Percentiles rank a stretch among this genome's conserved stretches.
Evolutionary conservation across 345 rosid species (phyloP).

Genomic region (Eutrema yunnanense): DNA sequence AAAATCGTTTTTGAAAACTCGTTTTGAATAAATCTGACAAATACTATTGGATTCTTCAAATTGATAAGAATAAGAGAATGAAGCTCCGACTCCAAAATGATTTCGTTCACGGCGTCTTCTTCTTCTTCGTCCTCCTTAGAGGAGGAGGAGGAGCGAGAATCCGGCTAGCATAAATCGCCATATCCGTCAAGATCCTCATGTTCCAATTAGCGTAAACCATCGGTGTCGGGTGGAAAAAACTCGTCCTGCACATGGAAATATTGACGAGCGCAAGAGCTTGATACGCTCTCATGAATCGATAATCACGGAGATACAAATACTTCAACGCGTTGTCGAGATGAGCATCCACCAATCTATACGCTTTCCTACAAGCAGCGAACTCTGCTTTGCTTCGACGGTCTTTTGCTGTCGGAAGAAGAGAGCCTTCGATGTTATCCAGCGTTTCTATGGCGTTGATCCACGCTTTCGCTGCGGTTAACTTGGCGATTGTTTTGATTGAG

Average conservation of each 20-base stretch:
- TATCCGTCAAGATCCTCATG: conserved; percentile 30
- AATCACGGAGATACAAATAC: conserved; percentile 24
- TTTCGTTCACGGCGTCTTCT: background rate
- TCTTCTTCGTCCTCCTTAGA: background rate
- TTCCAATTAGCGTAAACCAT: conserved; percentile 35
- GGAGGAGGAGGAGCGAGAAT: conserved; percentile 33
- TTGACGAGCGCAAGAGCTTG: conserved; percentile 31
- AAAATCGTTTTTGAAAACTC: background rate
- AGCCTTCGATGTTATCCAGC: conserved; percentile 18
- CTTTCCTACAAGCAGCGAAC: conserved; percentile 25
- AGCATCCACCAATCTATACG: conserved; percentile 26
- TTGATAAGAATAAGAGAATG: background rate
- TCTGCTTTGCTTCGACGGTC: conserved; percentile 10
- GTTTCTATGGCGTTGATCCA: conserved; percentile 32
- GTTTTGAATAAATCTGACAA: background rate
- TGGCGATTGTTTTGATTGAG: conserved; percentile 24
- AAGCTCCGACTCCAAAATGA: background rate
- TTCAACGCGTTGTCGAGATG: conserved; percentile 28
- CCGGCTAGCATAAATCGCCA: conserved; percentile 26
- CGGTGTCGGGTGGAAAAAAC: conserved; percentile 25
- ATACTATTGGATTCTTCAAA: background rate
- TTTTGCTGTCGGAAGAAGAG: conserved; percentile 27
- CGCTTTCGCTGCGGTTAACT: conserved; percentile 29
- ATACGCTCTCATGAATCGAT: conserved; percentile 33
- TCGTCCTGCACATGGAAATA: conserved; percentile 27